Evolutionary conservation across 768 basidiomycete species (phyloP), one percentile per base, ranked within the genome.

Genomic region (Udeniomyces megalosporus): DNA sequence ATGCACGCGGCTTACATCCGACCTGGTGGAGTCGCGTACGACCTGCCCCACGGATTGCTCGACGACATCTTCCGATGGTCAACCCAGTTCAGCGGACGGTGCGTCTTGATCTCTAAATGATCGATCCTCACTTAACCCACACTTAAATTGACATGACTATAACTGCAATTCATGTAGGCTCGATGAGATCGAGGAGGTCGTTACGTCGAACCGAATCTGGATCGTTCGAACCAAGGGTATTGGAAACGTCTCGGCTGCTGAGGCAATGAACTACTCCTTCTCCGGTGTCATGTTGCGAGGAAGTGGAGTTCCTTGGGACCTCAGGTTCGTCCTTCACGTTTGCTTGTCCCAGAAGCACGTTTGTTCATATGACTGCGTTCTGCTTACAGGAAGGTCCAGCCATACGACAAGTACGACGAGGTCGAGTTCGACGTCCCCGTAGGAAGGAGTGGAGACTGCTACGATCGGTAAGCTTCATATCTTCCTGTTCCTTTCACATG

Each of bases 41-140:
- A 99, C 71, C 78, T 99, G 49, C 93, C 93, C 12, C 92, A 96
- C 67, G 93, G 93, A n/a, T 78, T 99, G n/a, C 81, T 99, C 38
- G 87, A 96, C 68, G 93, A 99, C 74, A 95, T 99, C 71, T 88
- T 87, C 81, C 86, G 86, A 71, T 99, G 93, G 93, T 86, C 87
- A 2, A 95, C 93, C 1, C 93, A 96, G 70, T 99, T 95, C 73
- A 75, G 80, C 51, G 83, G 47, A 2, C 48, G 44, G 58, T 59
- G 32, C 48, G 58, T 59, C 26, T 35, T 20, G 4, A 4, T 31
- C 34, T n/a, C 20, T 58, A 4, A 4, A 6, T 26, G 3, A 22
- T 6, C 5, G 11, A 17, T 22, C 17, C 17, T 42, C 10, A 42
- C 17, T 42, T 54, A 8, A 22, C 28, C 29, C 6, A 56, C 11